A percentile compares a stretch with the other conserved stretches of the same genome.
Evolutionary conservation across 148 eudicot genomes (phyloP).

Genomic region (Polygonum aviculare): DNA sequence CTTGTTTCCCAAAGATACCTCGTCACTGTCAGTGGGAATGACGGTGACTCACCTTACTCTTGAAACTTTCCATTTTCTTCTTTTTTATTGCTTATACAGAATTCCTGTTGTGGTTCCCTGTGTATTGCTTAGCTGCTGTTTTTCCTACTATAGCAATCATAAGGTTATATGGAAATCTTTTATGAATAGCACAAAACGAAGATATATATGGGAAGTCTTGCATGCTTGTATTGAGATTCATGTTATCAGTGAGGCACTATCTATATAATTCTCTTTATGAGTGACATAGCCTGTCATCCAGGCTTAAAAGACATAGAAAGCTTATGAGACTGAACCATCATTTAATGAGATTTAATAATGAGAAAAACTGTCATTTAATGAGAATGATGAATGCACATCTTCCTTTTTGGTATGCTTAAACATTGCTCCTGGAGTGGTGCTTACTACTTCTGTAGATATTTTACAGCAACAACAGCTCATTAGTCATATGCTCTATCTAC

Average conservation of each 20-base stretch:
- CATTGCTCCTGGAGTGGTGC: neutral
- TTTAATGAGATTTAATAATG: neutral
- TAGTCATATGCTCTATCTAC: neutral
- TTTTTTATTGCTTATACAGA: neutral
- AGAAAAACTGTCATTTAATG: neutral
- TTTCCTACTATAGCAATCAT: neutral
- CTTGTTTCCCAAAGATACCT: slow-evolving; percentile 92
- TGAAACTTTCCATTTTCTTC: neutral
- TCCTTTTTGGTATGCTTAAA: neutral
- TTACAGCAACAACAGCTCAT: neutral
- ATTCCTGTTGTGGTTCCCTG: neutral
- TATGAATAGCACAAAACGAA: neutral
- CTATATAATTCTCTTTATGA: neutral
- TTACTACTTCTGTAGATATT: neutral
- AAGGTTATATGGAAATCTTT: neutral
- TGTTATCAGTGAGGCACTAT: neutral
- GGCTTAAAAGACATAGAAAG: neutral
- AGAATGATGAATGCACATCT: neutral
- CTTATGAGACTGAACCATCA: neutral
- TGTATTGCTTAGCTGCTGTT: neutral
- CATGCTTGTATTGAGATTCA: neutral
- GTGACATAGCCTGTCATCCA: neutral
- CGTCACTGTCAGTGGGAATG: slow-evolving; percentile 84
- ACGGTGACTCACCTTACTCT: slow-evolving; percentile 48
- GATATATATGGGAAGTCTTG: neutral